phyloP scores from a whole-genome alignment of 139 green algal species.

The Micractinium sp. region DNA sequence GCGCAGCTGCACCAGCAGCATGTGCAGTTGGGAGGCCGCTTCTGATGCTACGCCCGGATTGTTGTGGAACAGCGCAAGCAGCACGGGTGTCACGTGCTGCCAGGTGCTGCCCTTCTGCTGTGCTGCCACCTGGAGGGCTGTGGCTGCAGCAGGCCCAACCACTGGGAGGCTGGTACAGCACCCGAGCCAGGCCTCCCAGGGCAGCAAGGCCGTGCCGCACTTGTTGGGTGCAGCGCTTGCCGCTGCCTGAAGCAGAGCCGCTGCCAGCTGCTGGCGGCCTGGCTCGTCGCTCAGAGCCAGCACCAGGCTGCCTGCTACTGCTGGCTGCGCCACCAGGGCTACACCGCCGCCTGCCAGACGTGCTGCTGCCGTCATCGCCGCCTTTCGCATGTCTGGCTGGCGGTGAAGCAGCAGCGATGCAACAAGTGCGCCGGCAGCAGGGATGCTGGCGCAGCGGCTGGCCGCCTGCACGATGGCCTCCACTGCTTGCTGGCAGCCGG shows the following conservation, averaged over 20 bases:
- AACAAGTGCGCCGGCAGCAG: neutral
- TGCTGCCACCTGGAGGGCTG: neutral
- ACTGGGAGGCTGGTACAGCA: neutral
- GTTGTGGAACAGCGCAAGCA: neutral
- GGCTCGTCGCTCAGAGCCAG: neutral
- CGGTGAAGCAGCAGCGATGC: neutral
- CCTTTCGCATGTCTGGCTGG: neutral
- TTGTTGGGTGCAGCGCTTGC: too few relatives aligned
- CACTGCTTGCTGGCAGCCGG: neutral
- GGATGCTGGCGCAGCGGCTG: too few relatives aligned
- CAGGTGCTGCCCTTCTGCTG: neutral
- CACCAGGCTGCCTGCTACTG: constrained; percentile 6
- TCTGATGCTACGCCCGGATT: neutral
- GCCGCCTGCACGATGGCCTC: neutral
- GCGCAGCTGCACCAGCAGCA: neutral
- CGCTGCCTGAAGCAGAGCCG: neutral
- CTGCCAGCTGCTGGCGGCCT: constrained; percentile 2
- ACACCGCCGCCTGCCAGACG: neutral
- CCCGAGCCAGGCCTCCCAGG: constrained; percentile 17
- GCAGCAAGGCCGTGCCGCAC: neutral
- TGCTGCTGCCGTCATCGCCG: neutral
- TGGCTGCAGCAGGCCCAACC: neutral
- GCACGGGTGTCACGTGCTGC: neutral
- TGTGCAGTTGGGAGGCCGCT: neutral
- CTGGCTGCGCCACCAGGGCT: neutral